Conservation (phyloP, 306 rosid species). For the Nissolia schottii region DNA sequence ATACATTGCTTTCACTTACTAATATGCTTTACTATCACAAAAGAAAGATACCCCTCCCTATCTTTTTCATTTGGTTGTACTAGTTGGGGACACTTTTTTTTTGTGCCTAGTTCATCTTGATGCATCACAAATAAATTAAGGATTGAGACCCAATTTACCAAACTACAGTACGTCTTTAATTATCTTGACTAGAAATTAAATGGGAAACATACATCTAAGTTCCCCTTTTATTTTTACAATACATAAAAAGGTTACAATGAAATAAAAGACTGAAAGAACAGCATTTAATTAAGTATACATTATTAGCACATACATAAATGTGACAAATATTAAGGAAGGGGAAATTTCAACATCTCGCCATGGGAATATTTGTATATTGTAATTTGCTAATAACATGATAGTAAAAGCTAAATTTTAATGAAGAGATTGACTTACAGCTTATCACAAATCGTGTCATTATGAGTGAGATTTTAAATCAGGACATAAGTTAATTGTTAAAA, state of each 20-base stretch:
- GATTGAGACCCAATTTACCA: slow-evolving; percentile 1
- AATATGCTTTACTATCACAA: neutral
- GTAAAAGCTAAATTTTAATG: no score
- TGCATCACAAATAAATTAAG: neutral
- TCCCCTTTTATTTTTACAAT: neutral
- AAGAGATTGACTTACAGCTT: no score
- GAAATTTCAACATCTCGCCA: neutral
- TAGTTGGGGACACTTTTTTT: slow-evolving; percentile 10
- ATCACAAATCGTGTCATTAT: no score
- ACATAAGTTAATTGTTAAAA: no score
- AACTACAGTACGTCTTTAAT: neutral
- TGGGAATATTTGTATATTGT: neutral
- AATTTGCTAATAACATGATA: no score
- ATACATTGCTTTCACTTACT: slow-evolving; percentile 21
- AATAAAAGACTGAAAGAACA: neutral
- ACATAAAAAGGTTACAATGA: neutral
- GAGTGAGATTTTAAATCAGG: no score
- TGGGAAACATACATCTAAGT: neutral
- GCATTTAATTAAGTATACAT: neutral
- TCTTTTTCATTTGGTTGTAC: slow-evolving; percentile 24
- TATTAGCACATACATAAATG: neutral
- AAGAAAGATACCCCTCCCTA: slow-evolving; percentile 7
- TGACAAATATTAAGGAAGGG: neutral
- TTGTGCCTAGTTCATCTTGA: slow-evolving; percentile 1
- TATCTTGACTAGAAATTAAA: neutral